Evolutionary conservation across 768 basidiomycete genomes (phyloP).

Genomic region (Tulasnella calospora): DNA sequence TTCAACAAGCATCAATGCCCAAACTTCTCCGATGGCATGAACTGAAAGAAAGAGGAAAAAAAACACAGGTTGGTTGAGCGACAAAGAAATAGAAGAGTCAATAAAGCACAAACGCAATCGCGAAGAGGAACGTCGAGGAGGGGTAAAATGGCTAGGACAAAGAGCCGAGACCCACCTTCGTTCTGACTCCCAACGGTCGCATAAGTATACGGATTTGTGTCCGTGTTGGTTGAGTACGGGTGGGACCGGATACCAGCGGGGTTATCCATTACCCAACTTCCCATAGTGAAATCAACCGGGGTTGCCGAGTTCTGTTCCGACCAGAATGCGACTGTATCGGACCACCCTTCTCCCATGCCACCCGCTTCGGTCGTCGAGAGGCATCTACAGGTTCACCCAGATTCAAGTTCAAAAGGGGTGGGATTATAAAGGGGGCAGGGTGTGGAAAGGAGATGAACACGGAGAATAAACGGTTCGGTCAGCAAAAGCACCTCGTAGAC

Average conservation of each 20-base stretch:
- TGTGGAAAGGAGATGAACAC: slow-evolving; percentile 44
- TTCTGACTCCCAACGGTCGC: slow-evolving; percentile 37
- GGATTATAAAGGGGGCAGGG: slow-evolving; percentile 41
- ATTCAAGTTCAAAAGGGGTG: background rate
- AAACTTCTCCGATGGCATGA: slow-evolving; percentile 58
- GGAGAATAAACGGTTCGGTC: slow-evolving; percentile 15
- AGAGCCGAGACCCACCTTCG: slow-evolving; percentile 41
- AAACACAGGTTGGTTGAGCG: too few relatives aligned
- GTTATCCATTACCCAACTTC: slow-evolving; percentile 39
- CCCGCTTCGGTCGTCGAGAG: slow-evolving; percentile 58
- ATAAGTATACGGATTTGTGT: slow-evolving; percentile 47
- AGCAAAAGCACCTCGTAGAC: slow-evolving; percentile 14
- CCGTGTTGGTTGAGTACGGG: slow-evolving; percentile 53
- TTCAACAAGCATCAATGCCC: slow-evolving; percentile 44
- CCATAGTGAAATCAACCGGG: slow-evolving; percentile 40
- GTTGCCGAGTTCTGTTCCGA: slow-evolving; percentile 42
- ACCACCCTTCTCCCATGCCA: slow-evolving; percentile 69
- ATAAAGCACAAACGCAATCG: slow-evolving; percentile 25
- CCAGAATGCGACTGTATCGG: slow-evolving; percentile 40
- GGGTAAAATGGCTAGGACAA: slow-evolving; percentile 35
- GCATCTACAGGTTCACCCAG: slow-evolving; percentile 39
- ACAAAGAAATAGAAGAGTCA: background rate
- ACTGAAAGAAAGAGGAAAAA: background rate
- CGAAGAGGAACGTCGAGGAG: slow-evolving; percentile 42
- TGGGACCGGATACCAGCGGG: slow-evolving; percentile 51